phyloP scores from a whole-genome alignment of 495 filamentous ascomycete species.

The Neurospora terricola region DNA sequence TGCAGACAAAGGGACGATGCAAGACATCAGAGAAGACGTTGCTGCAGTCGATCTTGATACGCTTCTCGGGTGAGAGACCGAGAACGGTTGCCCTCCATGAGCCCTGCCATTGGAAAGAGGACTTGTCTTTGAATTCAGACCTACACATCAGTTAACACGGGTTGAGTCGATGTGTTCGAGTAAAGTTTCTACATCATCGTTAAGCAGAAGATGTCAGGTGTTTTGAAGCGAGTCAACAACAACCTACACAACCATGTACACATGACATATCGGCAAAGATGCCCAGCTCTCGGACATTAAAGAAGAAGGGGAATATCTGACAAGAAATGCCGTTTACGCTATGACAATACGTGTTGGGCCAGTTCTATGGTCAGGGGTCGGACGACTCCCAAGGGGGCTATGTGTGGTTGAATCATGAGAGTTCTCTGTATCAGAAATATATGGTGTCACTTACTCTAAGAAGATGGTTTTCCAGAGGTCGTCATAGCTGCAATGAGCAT shows the following conservation, averaged over 20 bases:
- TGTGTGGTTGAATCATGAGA: not conserved
- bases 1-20: slow-evolving; percentile 86
- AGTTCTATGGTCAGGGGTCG: not conserved
- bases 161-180: not conserved
- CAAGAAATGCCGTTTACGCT: not conserved
- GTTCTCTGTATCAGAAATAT: not conserved
- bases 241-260: not conserved
- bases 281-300: not conserved
- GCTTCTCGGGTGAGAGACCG: slow-evolving; percentile 40
- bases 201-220: not conserved
- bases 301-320: not conserved
- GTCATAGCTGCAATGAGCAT: slow-evolving; percentile 75
- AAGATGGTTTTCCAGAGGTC: slow-evolving; percentile 88
- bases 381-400: not conserved
- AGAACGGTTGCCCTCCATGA: slow-evolving; percentile 82
- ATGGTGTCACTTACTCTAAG: slow-evolving; percentile 58
- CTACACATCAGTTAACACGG: slow-evolving; percentile 12
- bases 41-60: slow-evolving; percentile 52
- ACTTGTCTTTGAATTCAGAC: slow-evolving; percentile 10
- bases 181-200: not conserved
- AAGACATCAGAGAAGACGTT: slow-evolving; percentile 86
- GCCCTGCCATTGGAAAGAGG: slow-evolving; percentile 62
- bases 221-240: not conserved
- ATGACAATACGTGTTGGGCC: not conserved
- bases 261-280: not conserved